These are phyloP conservation scores for Geranium brycei DNA, from an alignment of 345 rosid species.

Conservation along the genomic window DNA sequence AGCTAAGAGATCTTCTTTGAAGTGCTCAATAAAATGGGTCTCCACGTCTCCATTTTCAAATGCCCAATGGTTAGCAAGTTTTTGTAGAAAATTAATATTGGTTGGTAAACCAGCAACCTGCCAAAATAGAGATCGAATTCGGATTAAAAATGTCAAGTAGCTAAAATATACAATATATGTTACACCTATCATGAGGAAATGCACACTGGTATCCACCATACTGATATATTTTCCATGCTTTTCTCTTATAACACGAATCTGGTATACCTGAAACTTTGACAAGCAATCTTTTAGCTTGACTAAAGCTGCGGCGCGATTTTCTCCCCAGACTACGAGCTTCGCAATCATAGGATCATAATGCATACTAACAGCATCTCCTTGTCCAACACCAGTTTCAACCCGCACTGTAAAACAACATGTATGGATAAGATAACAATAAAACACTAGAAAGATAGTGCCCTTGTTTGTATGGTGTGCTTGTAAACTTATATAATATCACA, in stretches of 20 bases:
- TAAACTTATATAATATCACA: background rate
- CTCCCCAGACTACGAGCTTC: conserved; percentile 90
- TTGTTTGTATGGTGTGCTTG: background rate
- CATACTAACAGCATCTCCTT: conserved; percentile 91
- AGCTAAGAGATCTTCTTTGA: conserved; percentile 57
- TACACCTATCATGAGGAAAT: background rate
- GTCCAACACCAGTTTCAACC: conserved; percentile 89
- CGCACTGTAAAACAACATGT: conserved; percentile 34
- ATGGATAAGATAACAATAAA: background rate
- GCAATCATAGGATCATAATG: conserved; percentile 99
- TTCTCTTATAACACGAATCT: background rate
- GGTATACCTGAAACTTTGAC: conserved; percentile 71
- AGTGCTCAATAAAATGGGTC: conserved; percentile 86
- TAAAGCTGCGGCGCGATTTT: conserved; percentile 67
- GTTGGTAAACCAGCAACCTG: conserved; percentile 97
- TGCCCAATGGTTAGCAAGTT: conserved; percentile 60
- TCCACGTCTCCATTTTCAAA: conserved; percentile 75
- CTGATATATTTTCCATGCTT: background rate
- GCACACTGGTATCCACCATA: background rate
- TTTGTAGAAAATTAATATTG: conserved; percentile 67
- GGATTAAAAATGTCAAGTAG: background rate
- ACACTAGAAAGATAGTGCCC: background rate
- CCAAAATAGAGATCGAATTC: conserved; percentile 14
- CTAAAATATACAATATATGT: background rate
- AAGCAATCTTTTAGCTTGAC: conserved; percentile 77